Conservation (phyloP, 805 yeast genomes). For the Candida coquimbonensis region DNA sequence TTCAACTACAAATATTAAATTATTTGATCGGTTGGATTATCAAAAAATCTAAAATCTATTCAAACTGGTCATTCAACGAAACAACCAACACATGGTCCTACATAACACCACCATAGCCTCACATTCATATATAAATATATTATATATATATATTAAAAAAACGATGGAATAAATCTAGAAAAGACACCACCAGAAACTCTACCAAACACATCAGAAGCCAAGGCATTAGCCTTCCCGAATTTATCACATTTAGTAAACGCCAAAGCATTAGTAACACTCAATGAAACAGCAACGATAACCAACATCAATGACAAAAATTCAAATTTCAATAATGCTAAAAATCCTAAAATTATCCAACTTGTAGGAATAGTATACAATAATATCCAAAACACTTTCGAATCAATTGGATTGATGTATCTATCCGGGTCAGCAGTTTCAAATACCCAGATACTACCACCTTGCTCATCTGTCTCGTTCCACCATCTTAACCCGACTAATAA, state of each 20-base stretch:
- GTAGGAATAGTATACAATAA: constrained; percentile 70
- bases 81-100: too few relatives aligned
- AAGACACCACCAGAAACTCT: constrained; percentile 41
- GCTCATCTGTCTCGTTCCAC: constrained; percentile 83
- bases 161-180: constrained; percentile 36
- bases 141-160: constrained; percentile 4
- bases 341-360: constrained; percentile 66
- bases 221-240: constrained; percentile 73
- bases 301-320: constrained; percentile 61
- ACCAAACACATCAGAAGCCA: constrained; percentile 54
- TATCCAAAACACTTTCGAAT: constrained; percentile 83
- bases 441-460: constrained; percentile 58
- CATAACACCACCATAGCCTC: too few relatives aligned
- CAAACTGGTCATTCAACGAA: too few relatives aligned
- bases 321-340: constrained; percentile 73
- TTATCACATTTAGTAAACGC: constrained; percentile 92
- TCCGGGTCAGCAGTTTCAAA: constrained; percentile 77
- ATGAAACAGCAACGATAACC: constrained; percentile 58
- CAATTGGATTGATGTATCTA: constrained; percentile 79
- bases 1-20: not conserved
- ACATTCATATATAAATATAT: too few relatives aligned
- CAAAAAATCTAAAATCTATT: not conserved
- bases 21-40: constrained; percentile 1
- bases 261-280: constrained; percentile 76
- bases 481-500: constrained; percentile 86